Percentiles rank a stretch among this genome's conserved stretches.
Evolutionary conservation across 192 early-diverging fungal species (phyloP).

Genomic region (Paraglomus brasilianum): DNA sequence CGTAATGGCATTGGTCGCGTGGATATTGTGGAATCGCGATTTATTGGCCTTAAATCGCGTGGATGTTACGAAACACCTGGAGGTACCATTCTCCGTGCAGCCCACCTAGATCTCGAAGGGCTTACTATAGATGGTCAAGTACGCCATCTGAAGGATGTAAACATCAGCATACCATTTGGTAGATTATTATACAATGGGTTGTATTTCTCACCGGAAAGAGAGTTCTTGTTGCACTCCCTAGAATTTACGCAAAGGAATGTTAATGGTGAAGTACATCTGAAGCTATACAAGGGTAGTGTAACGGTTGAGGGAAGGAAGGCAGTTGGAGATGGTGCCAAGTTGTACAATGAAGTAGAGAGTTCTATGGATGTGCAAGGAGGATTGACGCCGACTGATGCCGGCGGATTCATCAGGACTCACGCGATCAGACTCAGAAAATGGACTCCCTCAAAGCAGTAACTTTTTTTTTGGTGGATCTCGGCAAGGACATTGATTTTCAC

Average conservation of each 20-base stretch:
- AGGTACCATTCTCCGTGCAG: constrained; percentile 92
- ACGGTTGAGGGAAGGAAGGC: constrained; percentile 88
- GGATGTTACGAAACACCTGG: constrained; percentile 99
- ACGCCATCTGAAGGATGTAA: constrained; percentile 89
- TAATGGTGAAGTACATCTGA: constrained; percentile 89
- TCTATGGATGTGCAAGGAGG: constrained; percentile 94
- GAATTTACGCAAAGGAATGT: constrained; percentile 82
- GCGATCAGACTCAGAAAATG: constrained; percentile 93
- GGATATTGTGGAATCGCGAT: constrained; percentile 99
- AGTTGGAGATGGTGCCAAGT: constrained; percentile 61
- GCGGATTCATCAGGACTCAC: constrained; percentile 98
- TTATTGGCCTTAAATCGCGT: constrained; percentile 98
- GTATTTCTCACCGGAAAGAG: constrained; percentile 96
- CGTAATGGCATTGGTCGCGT: constrained; percentile 98
- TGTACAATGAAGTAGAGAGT: constrained; percentile 95
- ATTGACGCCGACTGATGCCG: constrained; percentile 89
- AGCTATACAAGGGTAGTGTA: constrained; percentile 95
- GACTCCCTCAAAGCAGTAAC: constrained; percentile 9
- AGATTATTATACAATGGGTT: constrained; percentile 91
- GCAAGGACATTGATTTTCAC: too few relatives aligned
- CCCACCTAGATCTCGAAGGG: constrained; percentile 96
- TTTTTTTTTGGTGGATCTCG: too few relatives aligned
- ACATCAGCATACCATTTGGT: constrained; percentile 75
- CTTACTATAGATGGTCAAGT: constrained; percentile 94
- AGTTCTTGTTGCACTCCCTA: constrained; percentile 83